Conservation (phyloP, 768 basidiomycete species). For the Phylloporus rhodoxanthus region DNA sequence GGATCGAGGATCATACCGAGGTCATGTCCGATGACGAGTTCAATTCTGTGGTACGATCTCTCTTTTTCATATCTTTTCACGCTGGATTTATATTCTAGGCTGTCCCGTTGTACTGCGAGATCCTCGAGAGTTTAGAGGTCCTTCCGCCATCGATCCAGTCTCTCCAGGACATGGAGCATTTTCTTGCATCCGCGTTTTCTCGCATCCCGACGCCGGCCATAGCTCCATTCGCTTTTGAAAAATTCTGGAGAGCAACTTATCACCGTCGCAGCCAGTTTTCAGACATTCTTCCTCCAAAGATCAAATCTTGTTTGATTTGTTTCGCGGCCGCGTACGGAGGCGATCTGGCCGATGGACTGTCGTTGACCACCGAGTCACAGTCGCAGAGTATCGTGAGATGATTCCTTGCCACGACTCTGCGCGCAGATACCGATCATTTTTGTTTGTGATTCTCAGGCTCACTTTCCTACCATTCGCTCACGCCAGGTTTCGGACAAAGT, state of each 20-base stretch:
- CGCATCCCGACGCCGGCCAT: conserved; percentile 42
- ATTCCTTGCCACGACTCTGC: conserved; percentile 7
- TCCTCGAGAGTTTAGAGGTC: conserved; percentile 36
- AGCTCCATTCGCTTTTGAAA: conserved; percentile 48
- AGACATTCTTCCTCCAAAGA: conserved; percentile 35
- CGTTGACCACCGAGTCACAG: conserved; percentile 34
- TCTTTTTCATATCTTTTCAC: background rate
- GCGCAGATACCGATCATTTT: conserved; percentile 9
- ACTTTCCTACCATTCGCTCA: background rate
- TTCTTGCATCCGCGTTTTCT: conserved; percentile 48
- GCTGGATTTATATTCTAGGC: conserved; percentile 15
- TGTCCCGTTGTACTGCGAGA: conserved; percentile 39
- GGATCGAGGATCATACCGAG: conserved; percentile 47
- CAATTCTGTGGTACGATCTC: conserved; percentile 40
- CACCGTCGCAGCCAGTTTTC: conserved; percentile 37
- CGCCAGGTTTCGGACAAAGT: conserved; percentile 12
- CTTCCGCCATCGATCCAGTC: conserved; percentile 37
- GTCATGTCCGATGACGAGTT: conserved; percentile 41
- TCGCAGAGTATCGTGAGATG: conserved; percentile 28
- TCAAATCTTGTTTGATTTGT: conserved; percentile 42
- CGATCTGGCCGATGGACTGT: conserved; percentile 42
- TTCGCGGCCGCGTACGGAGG: conserved; percentile 44
- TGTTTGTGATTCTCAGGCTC: conserved; percentile 7
- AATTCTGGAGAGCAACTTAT: conserved; percentile 56
- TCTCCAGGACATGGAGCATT: conserved; percentile 38